Base-by-base conservation (phyloP, 2,329 filamentous ascomycete species). In the Sclerotinia sclerotiorum region DNA sequence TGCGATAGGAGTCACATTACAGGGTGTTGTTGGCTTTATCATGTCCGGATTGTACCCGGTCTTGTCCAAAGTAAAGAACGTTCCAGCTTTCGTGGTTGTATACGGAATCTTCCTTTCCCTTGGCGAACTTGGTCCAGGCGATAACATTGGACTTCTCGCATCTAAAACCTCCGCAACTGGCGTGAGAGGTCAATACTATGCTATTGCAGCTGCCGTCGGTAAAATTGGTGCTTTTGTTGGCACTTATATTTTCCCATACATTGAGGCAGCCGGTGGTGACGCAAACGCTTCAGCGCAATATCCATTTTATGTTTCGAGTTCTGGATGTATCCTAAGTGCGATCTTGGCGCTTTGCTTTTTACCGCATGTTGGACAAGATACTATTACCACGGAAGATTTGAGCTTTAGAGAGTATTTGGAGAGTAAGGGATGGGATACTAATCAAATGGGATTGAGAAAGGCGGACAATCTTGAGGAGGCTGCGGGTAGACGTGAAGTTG, bases 91-190 rank as follows among this genome's bases (percentile, higher is more conserved):
- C 73, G 89, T 91, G 1, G 89, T 93, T 6, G 87, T 94, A 3
- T 94, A 93, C 73, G 92, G 88, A 21, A 83, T 95, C 71, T 95
- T 95, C 81, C 82, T 92, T 1, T 86, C 89, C 0, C 83, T 94
- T 1, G 92, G 92, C 62, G 92, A 95, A 78, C 80, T 96, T 52
- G 93, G 94, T 0, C 93, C 94, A 0, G 94, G 94, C 17, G 91
- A 97, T 81, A 97, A 97, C 78, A 97, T 97, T 73, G 93, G 93
- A 3, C 84, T 97, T 0, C 79, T 96, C 42, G 93, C 94, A 0
- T 90, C 91, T 58, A 97, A 97, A 82, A 94, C 92, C 2, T 93
- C 89, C 74, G 92, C 94, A 0, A 97, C 94, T 5, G 90, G 91
- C 24, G 89, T 97, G n/a, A 86, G 93, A 51, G 94, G 93, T 2